A percentile compares a stretch with the other conserved stretches of the same genome.
Conservation (phyloP, 1,139 yeast species). For the Yamadazyma atmosphaerica region DNA sequence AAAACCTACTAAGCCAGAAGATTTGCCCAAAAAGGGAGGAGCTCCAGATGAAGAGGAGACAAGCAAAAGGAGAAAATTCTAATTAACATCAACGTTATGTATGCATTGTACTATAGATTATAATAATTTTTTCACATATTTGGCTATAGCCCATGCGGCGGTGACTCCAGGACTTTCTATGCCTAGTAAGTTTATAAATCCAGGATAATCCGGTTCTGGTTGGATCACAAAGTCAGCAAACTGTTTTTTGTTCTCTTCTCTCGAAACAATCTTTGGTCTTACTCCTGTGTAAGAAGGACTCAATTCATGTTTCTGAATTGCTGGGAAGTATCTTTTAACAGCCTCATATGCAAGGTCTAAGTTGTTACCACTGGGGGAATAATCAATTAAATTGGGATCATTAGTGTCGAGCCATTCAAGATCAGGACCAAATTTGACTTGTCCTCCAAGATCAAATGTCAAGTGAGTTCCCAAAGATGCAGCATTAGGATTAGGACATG, state of each 20-base stretch:
- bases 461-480: conserved; percentile 85
- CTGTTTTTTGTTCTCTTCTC: conserved; percentile 32
- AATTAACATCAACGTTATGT: conserved; percentile 3
- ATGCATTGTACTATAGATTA: conserved; percentile 6
- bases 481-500: conserved; percentile 72
- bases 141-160: conserved; percentile 77
- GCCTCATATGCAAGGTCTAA: conserved; percentile 57
- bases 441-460: conserved; percentile 81
- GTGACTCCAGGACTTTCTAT: conserved; percentile 93
- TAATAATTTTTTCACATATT: conserved; percentile 55
- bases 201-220: conserved; percentile 65
- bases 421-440: conserved; percentile 84
- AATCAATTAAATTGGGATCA: conserved; percentile 41
- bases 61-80: conserved; percentile 17
- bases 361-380: conserved; percentile 48
- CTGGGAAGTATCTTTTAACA: conserved; percentile 64
- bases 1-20: conserved; percentile 68
- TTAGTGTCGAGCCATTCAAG: conserved; percentile 68
- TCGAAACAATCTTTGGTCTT: conserved; percentile 68
- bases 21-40: conserved; percentile 56
- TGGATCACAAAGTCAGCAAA: conserved; percentile 76
- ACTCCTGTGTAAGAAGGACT: conserved; percentile 78
- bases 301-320: conserved; percentile 49
- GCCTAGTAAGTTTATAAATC: conserved; percentile 77
- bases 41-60: conserved; percentile 17